These are phyloP conservation scores for Lasiodiplodia gonubiensis DNA, from an alignment of 2,329 filamentous ascomycete species.

Conservation along the genomic window DNA sequence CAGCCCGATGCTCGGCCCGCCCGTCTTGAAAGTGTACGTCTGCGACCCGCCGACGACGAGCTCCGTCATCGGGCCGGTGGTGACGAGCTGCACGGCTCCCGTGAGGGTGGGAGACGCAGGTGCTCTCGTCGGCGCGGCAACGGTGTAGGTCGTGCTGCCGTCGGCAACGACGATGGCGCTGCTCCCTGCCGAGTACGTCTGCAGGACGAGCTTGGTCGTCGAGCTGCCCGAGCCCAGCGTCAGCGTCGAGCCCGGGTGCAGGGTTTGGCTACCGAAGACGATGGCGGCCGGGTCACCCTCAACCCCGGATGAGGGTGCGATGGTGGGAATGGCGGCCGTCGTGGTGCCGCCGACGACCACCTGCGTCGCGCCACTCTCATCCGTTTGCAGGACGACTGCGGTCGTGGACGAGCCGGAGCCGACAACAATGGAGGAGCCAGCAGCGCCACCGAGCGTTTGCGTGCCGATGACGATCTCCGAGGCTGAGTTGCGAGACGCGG, in stretches of 20 bases:
- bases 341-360: slow-evolving; percentile 11
- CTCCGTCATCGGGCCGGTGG: not conserved
- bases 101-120: not conserved
- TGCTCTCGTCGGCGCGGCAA: not conserved
- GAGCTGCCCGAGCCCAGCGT: slow-evolving; percentile 34
- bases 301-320: not conserved
- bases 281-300: not conserved
- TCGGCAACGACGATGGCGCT: slow-evolving; percentile 9
- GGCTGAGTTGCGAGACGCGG: slow-evolving; percentile 10
- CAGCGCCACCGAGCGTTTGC: not conserved
- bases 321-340: not conserved
- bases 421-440: slow-evolving; percentile 6
- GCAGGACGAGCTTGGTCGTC: slow-evolving; percentile 34
- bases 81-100: not conserved
- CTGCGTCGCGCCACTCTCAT: not conserved
- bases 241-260: slow-evolving; percentile 40
- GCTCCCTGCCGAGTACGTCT: not conserved
- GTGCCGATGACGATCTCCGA: slow-evolving; percentile 15
- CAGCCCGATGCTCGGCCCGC: slow-evolving; percentile 3
- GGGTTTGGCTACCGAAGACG: slow-evolving; percentile 12
- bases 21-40: slow-evolving; percentile 12
- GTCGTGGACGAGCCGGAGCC: slow-evolving; percentile 13
- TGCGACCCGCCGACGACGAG: not conserved
- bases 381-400: slow-evolving; percentile 8
- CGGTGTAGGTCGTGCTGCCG: slow-evolving; percentile 4